Evolutionary conservation across 345 rosid genomes (phyloP).

Genomic region (Gossypium ekmanianum): DNA sequence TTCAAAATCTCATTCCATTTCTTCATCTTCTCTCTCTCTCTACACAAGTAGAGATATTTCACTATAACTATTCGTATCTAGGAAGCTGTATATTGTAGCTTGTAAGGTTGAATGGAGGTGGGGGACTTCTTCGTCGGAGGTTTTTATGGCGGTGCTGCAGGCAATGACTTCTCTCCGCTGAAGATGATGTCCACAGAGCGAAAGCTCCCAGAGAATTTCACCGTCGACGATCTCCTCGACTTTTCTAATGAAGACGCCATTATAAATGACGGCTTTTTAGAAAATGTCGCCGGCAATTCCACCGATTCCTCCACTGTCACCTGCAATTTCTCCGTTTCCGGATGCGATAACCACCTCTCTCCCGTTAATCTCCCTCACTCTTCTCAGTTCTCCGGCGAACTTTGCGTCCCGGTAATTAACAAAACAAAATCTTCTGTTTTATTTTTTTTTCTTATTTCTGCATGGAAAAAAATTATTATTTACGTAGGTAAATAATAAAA

Average conservation of each 20-base stretch:
- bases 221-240: constrained; percentile 63
- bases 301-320: constrained; percentile 43
- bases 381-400: constrained; percentile 55
- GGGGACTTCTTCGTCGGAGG: constrained; percentile 36
- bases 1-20: neutral
- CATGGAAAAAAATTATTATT: neutral
- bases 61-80: neutral
- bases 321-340: constrained; percentile 47
- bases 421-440: neutral
- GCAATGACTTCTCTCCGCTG: constrained; percentile 33
- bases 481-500: neutral
- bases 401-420: constrained; percentile 58
- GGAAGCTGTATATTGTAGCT: neutral
- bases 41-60: neutral
- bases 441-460: neutral
- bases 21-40: constrained; percentile 20
- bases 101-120: constrained; percentile 35
- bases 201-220: constrained; percentile 41
- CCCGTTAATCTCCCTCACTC: constrained; percentile 20
- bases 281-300: constrained; percentile 36
- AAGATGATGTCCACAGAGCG: constrained; percentile 31
- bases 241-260: constrained; percentile 56
- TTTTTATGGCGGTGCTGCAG: constrained; percentile 22
- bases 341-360: constrained; percentile 26
- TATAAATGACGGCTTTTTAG: constrained; percentile 34